Conservation (phyloP, 1,284 basidiomycete species). For the Tylopilus sp. region DNA sequence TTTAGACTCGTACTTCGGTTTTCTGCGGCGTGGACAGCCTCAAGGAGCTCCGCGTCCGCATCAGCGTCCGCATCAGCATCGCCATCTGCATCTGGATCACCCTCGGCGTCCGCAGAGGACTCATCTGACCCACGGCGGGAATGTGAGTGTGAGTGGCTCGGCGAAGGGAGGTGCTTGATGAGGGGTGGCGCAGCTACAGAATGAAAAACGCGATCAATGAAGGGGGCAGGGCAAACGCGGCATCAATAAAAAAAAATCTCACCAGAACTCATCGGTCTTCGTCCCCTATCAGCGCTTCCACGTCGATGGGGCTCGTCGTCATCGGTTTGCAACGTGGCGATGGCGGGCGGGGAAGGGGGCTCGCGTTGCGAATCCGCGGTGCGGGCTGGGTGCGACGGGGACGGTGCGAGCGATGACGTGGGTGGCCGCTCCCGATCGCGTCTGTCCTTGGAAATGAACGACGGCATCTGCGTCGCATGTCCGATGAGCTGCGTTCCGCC, state of each 20-base stretch:
- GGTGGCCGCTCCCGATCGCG: conserved; percentile 29
- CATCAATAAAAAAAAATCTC: conserved; percentile 9
- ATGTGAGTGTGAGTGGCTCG: conserved; percentile 24
- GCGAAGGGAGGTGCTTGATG: conserved; percentile 24
- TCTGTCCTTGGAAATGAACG: conserved; percentile 31
- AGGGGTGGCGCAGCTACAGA: conserved; percentile 18
- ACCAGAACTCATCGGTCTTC: conserved; percentile 31
- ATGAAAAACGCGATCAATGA: not conserved
- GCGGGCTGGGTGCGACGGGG: conserved; percentile 15
- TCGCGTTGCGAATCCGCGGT: conserved; percentile 25
- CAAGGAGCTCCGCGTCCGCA: conserved; percentile 42
- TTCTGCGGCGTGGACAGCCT: conserved; percentile 47
- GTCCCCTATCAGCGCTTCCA: conserved; percentile 18
- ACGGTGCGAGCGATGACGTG: conserved; percentile 27
- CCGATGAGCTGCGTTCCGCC: conserved; percentile 30
- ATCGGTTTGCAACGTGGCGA: conserved; percentile 31
- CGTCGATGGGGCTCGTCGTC: conserved; percentile 28
- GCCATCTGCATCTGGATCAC: conserved; percentile 36
- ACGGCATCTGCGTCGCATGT: conserved; percentile 20
- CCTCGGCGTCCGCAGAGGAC: conserved; percentile 31
- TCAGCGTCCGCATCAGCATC: conserved; percentile 37
- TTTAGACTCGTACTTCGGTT: conserved; percentile 37
- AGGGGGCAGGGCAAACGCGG: not conserved
- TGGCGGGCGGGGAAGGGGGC: conserved; percentile 32
- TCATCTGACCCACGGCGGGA: conserved; percentile 28